A percentile compares a stretch with the other conserved stretches of the same genome.
phyloP scores from a whole-genome alignment of 202 grass and related monocot species.

The Zizania palustris region DNA sequence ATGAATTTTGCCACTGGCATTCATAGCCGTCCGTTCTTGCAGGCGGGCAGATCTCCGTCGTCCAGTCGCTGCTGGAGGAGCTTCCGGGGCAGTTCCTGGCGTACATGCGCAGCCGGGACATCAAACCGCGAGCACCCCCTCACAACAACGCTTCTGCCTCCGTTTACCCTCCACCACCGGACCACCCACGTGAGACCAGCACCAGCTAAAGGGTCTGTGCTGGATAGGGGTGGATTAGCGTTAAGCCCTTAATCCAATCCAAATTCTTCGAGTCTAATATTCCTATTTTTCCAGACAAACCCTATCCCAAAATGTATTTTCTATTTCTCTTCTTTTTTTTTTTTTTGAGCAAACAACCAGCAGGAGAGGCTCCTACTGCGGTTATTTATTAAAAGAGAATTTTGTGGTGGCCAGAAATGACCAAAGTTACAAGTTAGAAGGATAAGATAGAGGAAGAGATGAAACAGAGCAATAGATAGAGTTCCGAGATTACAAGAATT shows the following conservation, averaged over 20 bases:
- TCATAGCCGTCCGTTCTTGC: background rate
- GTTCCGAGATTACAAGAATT: too few relatives aligned
- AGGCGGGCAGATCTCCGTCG: constrained; percentile 71
- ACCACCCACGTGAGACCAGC: constrained; percentile 4
- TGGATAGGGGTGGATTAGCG: background rate
- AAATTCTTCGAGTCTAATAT: background rate
- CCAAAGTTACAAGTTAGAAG: too few relatives aligned
- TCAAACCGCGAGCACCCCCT: constrained; percentile 51
- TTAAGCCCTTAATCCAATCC: background rate
- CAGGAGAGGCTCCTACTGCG: too few relatives aligned
- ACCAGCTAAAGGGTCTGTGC: background rate
- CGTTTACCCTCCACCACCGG: constrained; percentile 23
- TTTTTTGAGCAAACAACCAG: too few relatives aligned
- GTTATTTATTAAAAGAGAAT: too few relatives aligned
- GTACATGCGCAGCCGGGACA: constrained; percentile 75
- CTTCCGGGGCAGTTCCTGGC: constrained; percentile 83
- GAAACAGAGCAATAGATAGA: too few relatives aligned
- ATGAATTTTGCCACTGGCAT: background rate
- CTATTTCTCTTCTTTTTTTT: background rate
- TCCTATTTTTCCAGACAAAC: too few relatives aligned
- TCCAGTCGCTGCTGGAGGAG: constrained; percentile 87
- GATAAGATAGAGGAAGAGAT: too few relatives aligned
- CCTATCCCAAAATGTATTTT: constrained; percentile 24
- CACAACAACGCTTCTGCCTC: constrained; percentile 12
- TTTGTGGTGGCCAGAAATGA: too few relatives aligned